Percentiles rank a stretch among this genome's conserved stretches.
Conservation (phyloP, 345 rosid species). For the Melaleuca quinquenervia region DNA sequence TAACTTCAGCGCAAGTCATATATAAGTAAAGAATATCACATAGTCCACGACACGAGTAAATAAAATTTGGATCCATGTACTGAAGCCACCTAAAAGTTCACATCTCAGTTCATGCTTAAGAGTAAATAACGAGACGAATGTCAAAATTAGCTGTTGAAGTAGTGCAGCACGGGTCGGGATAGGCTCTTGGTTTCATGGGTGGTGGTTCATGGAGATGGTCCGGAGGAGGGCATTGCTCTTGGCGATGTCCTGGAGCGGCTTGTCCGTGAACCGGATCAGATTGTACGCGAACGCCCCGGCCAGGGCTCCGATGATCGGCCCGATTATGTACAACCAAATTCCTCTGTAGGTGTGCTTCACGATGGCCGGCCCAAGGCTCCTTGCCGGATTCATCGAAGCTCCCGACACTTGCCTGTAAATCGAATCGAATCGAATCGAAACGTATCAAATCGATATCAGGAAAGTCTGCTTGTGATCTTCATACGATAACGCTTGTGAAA, state of each 20-base stretch:
- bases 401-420: constrained; percentile 35
- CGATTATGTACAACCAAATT: constrained; percentile 33
- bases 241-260: constrained; percentile 8
- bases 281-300: constrained; percentile 24
- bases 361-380: constrained; percentile 44
- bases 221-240: not conserved
- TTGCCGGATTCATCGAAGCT: constrained; percentile 50
- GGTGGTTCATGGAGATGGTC: not conserved
- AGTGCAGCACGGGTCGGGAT: not conserved
- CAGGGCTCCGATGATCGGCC: constrained; percentile 25
- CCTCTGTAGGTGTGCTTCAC: constrained; percentile 19
- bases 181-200: not conserved
- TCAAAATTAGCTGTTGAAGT: not conserved
- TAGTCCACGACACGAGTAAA: not conserved
- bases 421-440: not conserved
- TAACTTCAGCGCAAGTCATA: not conserved
- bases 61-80: not conserved
- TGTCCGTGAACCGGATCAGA: constrained; percentile 14
- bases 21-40: not conserved
- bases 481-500: no score
- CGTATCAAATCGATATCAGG: no score
- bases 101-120: not conserved
- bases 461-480: no score
- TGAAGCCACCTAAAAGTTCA: not conserved
- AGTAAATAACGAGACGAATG: not conserved